Percentiles rank a stretch among this genome's conserved stretches.
These are phyloP conservation scores for Leptographium galeiforme DNA, from an alignment of 2,329 filamentous ascomycete species.

Conservation along the genomic window DNA sequence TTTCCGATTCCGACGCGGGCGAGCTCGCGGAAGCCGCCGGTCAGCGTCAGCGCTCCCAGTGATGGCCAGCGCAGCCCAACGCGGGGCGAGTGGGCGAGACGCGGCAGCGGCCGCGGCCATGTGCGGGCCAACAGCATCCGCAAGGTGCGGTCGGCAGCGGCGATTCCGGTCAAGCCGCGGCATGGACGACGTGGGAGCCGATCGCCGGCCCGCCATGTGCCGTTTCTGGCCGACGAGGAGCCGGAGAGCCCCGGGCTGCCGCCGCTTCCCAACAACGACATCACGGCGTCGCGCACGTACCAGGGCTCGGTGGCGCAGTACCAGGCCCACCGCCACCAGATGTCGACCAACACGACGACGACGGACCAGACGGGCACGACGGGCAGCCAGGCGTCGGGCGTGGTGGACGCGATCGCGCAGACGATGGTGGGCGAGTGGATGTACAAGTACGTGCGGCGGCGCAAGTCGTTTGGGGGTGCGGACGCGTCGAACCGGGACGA, in stretches of 20 bases:
- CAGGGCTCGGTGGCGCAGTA: constrained; percentile 24
- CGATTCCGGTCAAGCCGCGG: constrained; percentile 43
- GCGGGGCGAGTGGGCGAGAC: constrained; percentile 42
- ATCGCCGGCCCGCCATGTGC: constrained; percentile 36
- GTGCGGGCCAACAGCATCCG: constrained; percentile 53
- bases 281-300: constrained; percentile 43
- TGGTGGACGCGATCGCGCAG: constrained; percentile 93
- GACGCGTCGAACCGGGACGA: constrained; percentile 56
- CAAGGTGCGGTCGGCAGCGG: constrained; percentile 73
- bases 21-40: constrained; percentile 65
- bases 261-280: constrained; percentile 59
- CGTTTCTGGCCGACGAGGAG: constrained; percentile 52
- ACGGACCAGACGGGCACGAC: constrained; percentile 34
- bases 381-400: constrained; percentile 55
- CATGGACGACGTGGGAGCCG: constrained; percentile 34
- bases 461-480: constrained; percentile 78
- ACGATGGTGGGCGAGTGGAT: constrained; percentile 98
- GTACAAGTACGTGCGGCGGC: constrained; percentile 77
- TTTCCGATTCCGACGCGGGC: constrained; percentile 85
- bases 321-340: constrained; percentile 37
- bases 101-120: constrained; percentile 31
- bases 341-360: constrained; percentile 45
- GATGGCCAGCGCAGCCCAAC: constrained; percentile 72
- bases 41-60: constrained; percentile 49
- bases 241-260: constrained; percentile 60